Percentiles rank a stretch among this genome's conserved stretches.
Conservation (phyloP, 805 yeast genomes). For the Monosporozyma siamensis region DNA sequence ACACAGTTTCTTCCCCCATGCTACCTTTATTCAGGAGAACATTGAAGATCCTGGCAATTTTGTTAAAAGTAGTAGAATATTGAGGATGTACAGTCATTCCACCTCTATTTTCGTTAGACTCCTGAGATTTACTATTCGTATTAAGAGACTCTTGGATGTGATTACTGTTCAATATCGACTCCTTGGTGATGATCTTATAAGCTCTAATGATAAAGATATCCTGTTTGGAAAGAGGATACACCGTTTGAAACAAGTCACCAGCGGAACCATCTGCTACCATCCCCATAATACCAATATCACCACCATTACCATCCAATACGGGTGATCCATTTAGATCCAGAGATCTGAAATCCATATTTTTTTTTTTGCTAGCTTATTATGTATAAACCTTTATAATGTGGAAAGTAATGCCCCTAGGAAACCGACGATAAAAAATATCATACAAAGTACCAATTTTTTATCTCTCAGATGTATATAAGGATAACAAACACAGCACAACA, state of each 20-base stretch:
- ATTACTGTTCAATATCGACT: conserved; percentile 16
- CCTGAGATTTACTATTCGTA: background rate
- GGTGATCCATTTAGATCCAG: background rate
- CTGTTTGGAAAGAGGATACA: conserved; percentile 16
- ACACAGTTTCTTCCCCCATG: conserved; percentile 22
- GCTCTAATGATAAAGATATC: conserved; percentile 23
- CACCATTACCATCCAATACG: background rate
- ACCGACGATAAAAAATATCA: too few relatives aligned
- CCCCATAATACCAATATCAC: conserved; percentile 1
- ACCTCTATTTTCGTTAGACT: background rate
- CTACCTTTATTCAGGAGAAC: conserved; percentile 21
- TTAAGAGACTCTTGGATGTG: conserved; percentile 13
- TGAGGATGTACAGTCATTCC: conserved; percentile 12
- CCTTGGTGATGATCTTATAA: conserved; percentile 16
- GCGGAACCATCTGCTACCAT: background rate
- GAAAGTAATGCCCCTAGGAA: too few relatives aligned
- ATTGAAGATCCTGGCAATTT: conserved; percentile 24
- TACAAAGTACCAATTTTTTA: too few relatives aligned
- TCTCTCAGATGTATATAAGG: too few relatives aligned
- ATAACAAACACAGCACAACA: too few relatives aligned
- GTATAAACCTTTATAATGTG: too few relatives aligned
- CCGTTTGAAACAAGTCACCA: background rate
- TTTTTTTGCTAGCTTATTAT: background rate
- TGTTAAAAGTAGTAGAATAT: conserved; percentile 18
- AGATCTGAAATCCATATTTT: background rate